Evolutionary conservation across 768 basidiomycete species (phyloP).

Genomic region (Lactarius tabidus): DNA sequence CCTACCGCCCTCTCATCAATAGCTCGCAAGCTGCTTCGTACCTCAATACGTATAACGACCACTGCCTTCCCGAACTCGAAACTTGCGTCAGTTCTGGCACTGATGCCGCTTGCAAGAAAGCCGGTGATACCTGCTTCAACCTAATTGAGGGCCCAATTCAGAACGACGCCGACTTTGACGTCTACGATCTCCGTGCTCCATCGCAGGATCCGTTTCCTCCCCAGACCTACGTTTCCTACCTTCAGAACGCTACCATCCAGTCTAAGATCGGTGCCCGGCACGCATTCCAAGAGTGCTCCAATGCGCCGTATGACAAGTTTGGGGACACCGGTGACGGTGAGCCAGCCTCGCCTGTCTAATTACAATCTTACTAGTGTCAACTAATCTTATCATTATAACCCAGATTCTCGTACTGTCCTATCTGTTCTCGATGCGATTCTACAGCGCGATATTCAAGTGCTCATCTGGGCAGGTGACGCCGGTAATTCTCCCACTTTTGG

Average conservation of each 20-base stretch:
- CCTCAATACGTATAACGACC: conserved; percentile 17
- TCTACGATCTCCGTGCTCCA: conserved; percentile 38
- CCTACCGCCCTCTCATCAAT: conserved; percentile 21
- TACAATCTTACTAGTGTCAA: too few species aligned
- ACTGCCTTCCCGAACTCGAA: conserved; percentile 44
- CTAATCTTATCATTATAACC: too few species aligned
- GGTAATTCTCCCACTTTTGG: background rate
- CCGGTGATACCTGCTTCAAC: conserved; percentile 47
- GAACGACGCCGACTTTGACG: conserved; percentile 42
- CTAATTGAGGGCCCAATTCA: conserved; percentile 42
- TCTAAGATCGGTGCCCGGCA: conserved; percentile 36
- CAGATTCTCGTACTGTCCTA: conserved; percentile 16
- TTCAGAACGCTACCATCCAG: conserved; percentile 25
- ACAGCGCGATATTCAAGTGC: conserved; percentile 35
- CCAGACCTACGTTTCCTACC: conserved; percentile 26
- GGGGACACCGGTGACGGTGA: conserved; percentile 44
- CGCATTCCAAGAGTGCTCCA: conserved; percentile 34
- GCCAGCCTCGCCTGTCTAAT: conserved; percentile 29
- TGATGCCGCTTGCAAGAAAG: conserved; percentile 44
- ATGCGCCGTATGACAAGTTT: conserved; percentile 37
- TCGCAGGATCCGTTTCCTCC: conserved; percentile 41
- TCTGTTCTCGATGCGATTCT: background rate
- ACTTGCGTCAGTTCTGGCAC: conserved; percentile 42
- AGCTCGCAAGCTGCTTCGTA: background rate
- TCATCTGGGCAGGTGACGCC: conserved; percentile 44